Conservation (phyloP, 208 protist genomes). For the Novymonas esmeraldas region DNA sequence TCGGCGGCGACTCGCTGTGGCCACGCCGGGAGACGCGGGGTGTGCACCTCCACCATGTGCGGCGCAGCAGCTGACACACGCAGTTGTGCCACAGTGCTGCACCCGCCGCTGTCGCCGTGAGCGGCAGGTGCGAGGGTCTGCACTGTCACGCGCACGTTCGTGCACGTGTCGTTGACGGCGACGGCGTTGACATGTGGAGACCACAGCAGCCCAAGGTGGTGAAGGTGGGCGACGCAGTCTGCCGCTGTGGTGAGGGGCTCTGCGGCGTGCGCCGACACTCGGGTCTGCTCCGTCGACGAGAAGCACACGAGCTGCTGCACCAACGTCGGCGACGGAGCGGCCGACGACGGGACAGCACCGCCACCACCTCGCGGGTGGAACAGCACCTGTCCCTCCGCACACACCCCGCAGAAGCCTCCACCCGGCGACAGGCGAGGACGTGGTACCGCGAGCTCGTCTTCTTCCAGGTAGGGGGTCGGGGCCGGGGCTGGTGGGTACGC, state of each 20-base stretch:
- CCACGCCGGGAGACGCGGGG: conserved; percentile 9
- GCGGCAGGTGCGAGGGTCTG: neutral
- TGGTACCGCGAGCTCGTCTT: neutral
- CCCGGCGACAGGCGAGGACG: neutral
- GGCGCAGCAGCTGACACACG: neutral
- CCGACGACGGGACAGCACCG: neutral
- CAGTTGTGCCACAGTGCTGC: conserved; percentile 3
- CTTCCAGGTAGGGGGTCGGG: too few species aligned
- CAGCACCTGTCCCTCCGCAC: conserved; percentile 16
- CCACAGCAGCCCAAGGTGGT: conserved; percentile 15
- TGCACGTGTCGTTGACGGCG: neutral
- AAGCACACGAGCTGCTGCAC: conserved; percentile 1
- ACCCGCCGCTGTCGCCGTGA: neutral
- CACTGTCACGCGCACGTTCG: neutral
- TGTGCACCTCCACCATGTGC: conserved; percentile 3
- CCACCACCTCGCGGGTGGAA: neutral
- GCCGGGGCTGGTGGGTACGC: too few species aligned
- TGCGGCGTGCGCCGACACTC: too few species aligned
- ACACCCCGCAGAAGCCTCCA: conserved; percentile 6
- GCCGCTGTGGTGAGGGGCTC: conserved; percentile 3
- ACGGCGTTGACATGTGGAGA: conserved; percentile 3
- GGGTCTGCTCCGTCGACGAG: conserved; percentile 3
- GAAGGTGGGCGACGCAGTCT: conserved; percentile 17
- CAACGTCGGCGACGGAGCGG: neutral
- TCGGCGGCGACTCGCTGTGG: neutral